phyloP scores from a whole-genome alignment of 345 rosid genomes.

The Syzygium jambos region DNA sequence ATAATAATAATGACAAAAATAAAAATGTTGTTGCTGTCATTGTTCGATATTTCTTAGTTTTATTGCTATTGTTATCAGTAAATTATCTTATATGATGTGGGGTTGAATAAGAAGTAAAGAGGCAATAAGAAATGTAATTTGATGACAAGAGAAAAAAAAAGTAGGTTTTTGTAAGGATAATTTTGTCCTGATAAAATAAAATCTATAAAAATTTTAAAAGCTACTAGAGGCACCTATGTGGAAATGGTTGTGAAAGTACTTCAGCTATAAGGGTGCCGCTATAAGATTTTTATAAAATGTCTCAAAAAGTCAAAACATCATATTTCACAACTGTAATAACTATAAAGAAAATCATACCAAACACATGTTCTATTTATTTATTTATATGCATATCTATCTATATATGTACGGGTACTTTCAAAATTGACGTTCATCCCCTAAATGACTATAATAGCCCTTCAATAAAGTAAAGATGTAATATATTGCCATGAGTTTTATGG shows the following conservation, averaged over 20 bases:
- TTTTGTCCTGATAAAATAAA: no score
- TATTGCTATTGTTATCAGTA: not conserved
- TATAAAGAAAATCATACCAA: no score
- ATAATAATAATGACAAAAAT: no score
- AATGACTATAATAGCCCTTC: no score
- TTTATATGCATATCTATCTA: no score
- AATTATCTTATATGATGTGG: not conserved
- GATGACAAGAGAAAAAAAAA: no score
- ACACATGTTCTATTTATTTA: no score
- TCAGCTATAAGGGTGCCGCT: rapidly evolving
- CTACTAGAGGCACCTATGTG: not conserved
- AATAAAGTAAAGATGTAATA: no score
- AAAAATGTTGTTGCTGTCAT: not conserved
- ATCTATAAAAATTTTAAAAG: not conserved
- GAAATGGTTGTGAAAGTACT: not conserved
- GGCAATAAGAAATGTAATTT: no score
- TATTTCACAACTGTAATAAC: not conserved
- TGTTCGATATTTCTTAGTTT: not conserved
- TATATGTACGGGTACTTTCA: no score
- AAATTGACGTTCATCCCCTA: no score
- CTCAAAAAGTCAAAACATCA: not conserved
- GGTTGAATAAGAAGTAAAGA: not conserved
- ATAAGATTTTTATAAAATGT: not conserved
- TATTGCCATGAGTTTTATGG: not conserved
- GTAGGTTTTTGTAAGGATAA: not conserved